phyloP scores from a whole-genome alignment of 1,284 basidiomycete species.

The Apiotrichum montevideense region DNA sequence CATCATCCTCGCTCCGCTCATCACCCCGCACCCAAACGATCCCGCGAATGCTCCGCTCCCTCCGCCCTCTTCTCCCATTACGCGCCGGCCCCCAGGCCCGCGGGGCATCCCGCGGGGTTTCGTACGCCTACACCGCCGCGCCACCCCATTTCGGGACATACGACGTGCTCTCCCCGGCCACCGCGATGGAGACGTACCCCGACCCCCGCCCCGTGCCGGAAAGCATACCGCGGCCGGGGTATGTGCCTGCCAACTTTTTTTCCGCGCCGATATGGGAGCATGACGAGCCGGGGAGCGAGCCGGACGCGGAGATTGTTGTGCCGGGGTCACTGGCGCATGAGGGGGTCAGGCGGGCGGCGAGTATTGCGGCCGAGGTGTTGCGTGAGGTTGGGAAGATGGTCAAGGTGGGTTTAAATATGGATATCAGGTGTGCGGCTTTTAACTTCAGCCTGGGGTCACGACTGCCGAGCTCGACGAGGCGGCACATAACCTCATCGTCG shows the following conservation, averaged over 20 bases:
- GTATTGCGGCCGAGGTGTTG: slow-evolving; percentile 59
- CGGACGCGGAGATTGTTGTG: slow-evolving; percentile 45
- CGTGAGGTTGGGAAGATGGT: slow-evolving; percentile 56
- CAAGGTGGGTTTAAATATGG: slow-evolving; percentile 48
- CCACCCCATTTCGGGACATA: slow-evolving; percentile 32
- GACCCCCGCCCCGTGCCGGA: slow-evolving; percentile 56
- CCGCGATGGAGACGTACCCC: slow-evolving; percentile 33
- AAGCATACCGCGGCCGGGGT: slow-evolving; percentile 57
- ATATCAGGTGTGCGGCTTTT: not conserved
- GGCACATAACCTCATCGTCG: slow-evolving; percentile 65
- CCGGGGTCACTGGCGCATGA: slow-evolving; percentile 58
- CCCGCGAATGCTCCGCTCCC: too few relatives aligned
- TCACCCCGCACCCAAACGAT: too few relatives aligned
- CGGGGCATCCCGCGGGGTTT: not conserved
- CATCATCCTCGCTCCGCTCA: too few relatives aligned
- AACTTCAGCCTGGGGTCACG: slow-evolving; percentile 62
- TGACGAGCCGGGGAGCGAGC: slow-evolving; percentile 44
- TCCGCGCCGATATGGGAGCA: slow-evolving; percentile 49
- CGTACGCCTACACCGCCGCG: slow-evolving; percentile 11
- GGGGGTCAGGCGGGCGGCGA: slow-evolving; percentile 56
- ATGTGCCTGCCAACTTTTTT: slow-evolving; percentile 50
- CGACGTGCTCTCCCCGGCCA: slow-evolving; percentile 23
- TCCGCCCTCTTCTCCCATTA: not conserved
- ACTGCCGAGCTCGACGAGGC: slow-evolving; percentile 65
- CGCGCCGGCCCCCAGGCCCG: not conserved